Base-by-base conservation (phyloP, 495 filamentous ascomycete genomes). In the Pseudomonodictys pantanalensis region DNA sequence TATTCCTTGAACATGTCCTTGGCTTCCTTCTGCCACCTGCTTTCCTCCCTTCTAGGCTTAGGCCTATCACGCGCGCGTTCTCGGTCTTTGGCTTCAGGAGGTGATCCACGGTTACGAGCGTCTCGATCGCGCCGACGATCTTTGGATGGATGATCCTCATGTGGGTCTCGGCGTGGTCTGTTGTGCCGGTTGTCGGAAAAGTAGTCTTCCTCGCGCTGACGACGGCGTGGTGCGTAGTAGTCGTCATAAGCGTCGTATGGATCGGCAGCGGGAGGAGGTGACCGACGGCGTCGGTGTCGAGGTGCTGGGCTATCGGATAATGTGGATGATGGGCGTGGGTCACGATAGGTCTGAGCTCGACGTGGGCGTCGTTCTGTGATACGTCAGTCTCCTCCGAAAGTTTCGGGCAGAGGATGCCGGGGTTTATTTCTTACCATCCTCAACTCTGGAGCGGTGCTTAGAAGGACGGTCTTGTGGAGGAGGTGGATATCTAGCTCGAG, bases 121-220 rank as follows among this genome's bases (percentile, higher is more conserved):
- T 29, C 29, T 32, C 24, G 35, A 6, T 45, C 41, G 3, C 42
- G 26, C 8, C 44, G 28, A 10, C 41, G n/a, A 6, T 33, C 26
- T 24, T 43, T 18, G 3, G 23, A n/a, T 6, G 32, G 24, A 3
- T 17, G 15, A 17, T 55, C 41, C 9, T 47, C 39, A 17, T 57
- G 48, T 11, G 53, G 53, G 32, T 57, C 53, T 29, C 33, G 29
- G 12, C 53, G 42, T 23, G 41, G 53, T 11, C 53, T 15, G 20
- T 57, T 29, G 43, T 57, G 53, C 1, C 43, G 53, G 53, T 41
- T 48, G 42, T 57, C 53, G 3, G 53, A 57, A 43, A 35, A 57
- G 22, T 57, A 57, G n/a, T 48, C 53, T 23, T 52, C 50, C 3
- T 52, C 50, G 12, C 39, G 22, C 18, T 30, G 26, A 12, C 53